Evolutionary conservation across 371 early-diverging fungal genomes (phyloP).

Genomic region (Mucor lusitanicus): DNA sequence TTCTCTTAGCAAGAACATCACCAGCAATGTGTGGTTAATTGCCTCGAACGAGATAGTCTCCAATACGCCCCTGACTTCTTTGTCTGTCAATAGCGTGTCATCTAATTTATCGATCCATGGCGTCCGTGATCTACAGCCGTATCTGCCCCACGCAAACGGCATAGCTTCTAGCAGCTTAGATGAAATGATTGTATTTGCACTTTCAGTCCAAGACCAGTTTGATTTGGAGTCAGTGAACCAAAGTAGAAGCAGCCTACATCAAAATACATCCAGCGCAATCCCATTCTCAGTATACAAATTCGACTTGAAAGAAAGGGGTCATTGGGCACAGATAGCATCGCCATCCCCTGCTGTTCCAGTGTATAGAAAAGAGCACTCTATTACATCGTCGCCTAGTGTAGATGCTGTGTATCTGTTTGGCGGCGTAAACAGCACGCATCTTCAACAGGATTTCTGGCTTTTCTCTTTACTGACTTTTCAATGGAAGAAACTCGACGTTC

Average conservation of each 20-base stretch:
- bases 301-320: background rate
- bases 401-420: constrained; percentile 9
- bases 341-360: background rate
- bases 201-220: background rate
- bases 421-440: background rate
- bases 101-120: background rate
- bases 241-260: background rate
- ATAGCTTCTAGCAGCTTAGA: background rate
- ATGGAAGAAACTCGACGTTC: background rate
- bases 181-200: background rate
- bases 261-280: background rate
- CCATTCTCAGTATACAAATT: background rate
- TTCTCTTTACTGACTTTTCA: background rate
- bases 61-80: background rate
- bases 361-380: constrained; percentile 4
- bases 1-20: background rate
- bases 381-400: background rate
- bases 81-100: background rate
- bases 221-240: background rate
- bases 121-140: background rate
- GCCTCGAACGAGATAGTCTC: background rate
- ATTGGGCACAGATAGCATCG: background rate
- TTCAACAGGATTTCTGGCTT: constrained; percentile 13
- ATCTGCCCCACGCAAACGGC: background rate
- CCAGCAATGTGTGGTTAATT: background rate